phyloP scores from a whole-genome alignment of 441 rosid genomes.

The Euphorbia celastroides region DNA sequence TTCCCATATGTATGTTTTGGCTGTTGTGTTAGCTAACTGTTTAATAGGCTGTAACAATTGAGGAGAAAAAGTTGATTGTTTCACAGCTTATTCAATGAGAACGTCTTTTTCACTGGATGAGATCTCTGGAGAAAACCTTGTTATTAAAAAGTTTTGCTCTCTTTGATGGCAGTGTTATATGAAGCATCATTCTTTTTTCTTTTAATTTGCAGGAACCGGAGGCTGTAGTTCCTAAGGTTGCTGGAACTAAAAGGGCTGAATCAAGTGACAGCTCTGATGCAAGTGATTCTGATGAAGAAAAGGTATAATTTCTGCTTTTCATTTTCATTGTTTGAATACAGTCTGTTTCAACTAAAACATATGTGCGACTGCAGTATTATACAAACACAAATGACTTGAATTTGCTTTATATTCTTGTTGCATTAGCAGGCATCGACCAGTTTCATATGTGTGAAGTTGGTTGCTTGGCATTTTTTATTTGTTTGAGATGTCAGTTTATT shows the following conservation, averaged over 20 bases:
- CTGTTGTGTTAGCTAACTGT: background rate
- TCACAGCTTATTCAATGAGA: background rate
- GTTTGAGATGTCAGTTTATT: too few species aligned
- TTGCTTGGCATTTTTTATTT: too few species aligned
- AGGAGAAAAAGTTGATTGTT: background rate
- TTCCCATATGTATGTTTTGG: background rate
- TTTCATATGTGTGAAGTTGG: too few species aligned
- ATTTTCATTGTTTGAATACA: background rate
- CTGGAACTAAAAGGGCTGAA: constrained; percentile 6
- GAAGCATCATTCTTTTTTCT: background rate
- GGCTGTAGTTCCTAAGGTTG: background rate
- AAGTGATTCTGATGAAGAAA: constrained; percentile 16
- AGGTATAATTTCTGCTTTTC: background rate
- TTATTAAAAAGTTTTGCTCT: background rate
- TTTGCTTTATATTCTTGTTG: background rate
- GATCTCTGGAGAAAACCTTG: background rate
- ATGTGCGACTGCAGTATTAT: background rate
- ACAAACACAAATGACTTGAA: background rate
- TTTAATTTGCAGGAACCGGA: constrained; percentile 8
- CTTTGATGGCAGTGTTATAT: background rate
- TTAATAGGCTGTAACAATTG: background rate
- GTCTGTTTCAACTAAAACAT: too few species aligned
- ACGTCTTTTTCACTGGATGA: background rate
- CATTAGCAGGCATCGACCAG: background rate
- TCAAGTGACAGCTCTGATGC: constrained; percentile 18